Conservation (phyloP, 805 yeast genomes). For the Yarrowia divulgata region DNA sequence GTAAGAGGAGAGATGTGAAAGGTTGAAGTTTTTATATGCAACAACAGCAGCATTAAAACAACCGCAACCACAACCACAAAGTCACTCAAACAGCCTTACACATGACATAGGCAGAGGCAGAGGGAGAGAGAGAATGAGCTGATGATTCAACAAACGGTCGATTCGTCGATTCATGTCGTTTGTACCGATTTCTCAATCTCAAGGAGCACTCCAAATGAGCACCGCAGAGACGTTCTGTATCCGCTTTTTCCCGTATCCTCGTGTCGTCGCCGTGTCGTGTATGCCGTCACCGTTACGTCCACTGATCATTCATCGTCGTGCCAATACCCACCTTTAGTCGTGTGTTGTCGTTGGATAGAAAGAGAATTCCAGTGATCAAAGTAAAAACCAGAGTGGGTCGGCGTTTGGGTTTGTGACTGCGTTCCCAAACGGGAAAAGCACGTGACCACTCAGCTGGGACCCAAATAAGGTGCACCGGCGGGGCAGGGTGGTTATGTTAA, state of each 20-base stretch:
- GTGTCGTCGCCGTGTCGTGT: slow-evolving; percentile 20
- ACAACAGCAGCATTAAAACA: neutral
- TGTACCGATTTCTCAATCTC: neutral
- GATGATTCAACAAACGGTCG: no score
- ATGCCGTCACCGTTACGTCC: slow-evolving; percentile 26
- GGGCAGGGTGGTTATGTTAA: neutral
- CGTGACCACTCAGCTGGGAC: slow-evolving; percentile 22
- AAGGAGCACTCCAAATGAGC: neutral
- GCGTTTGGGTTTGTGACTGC: slow-evolving; percentile 38
- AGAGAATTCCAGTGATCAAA: slow-evolving; percentile 39
- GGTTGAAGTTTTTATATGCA: slow-evolving; percentile 8
- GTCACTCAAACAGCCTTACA: neutral
- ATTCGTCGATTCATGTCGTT: neutral
- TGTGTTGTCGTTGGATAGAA: slow-evolving; percentile 40
- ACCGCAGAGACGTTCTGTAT: neutral
- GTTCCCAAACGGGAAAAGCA: slow-evolving; percentile 31
- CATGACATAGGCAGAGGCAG: neutral
- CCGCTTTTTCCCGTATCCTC: slow-evolving; percentile 16
- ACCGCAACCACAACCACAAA: neutral
- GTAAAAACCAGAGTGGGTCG: slow-evolving; percentile 39
- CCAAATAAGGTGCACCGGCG: neutral
- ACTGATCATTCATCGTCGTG: slow-evolving; percentile 26
- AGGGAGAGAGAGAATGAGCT: neutral
- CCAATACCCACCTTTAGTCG: slow-evolving; percentile 37
- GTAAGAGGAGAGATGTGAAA: neutral